Base-by-base conservation (phyloP, 2,329 filamentous ascomycete genomes). In the Lachnellula occidentalis region DNA sequence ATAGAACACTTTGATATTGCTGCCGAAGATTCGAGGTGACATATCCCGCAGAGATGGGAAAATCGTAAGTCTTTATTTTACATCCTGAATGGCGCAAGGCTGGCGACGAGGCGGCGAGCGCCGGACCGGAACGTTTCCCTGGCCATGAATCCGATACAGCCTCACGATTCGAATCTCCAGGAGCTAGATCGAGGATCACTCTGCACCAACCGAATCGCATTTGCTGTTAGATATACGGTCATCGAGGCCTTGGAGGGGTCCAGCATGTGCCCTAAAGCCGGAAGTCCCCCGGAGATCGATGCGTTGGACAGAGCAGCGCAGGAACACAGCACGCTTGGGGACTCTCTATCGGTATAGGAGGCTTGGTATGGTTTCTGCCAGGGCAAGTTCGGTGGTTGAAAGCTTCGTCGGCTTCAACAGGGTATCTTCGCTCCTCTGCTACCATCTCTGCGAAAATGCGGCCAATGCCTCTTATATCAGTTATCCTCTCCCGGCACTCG, bases 11-110 rank as follows among this genome's bases (percentile, higher is more conserved):
- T 48, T 31, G 48, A 24, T 51, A 14, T 36, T 24, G 31, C 22
- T 27, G 5, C 24, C 4, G 17, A 37, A 43, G 34, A 12, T 19
- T 34, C 37, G 41, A 27, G 37, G 37, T 53, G 36, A 49, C 42
- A 43, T 43, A 52, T 50, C 34, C 36, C 52, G 11, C 21, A 17
- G 66, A 64, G 51, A 79, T 80, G 77, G 77, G 77, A 62, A 79
- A 80, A 76, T 77, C 77, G 77, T 80, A 70, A 76, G 77, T 77
- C 55, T 56, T 56, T 51, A 48, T 41, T 49, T 42, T 45, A 43
- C n/a, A 54, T 37, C 19, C 43, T 34, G 45, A 34, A 34, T 52
- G 36, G 27, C 24, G 27, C 48, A 50, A 34, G 19, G 45, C 45
- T 46, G 24, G 24, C 50, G 42, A 24, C 48, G n/a, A 31, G 27